Evolutionary conservation across 441 rosid species (phyloP).

Genomic region (Pelargonium citronellum): DNA sequence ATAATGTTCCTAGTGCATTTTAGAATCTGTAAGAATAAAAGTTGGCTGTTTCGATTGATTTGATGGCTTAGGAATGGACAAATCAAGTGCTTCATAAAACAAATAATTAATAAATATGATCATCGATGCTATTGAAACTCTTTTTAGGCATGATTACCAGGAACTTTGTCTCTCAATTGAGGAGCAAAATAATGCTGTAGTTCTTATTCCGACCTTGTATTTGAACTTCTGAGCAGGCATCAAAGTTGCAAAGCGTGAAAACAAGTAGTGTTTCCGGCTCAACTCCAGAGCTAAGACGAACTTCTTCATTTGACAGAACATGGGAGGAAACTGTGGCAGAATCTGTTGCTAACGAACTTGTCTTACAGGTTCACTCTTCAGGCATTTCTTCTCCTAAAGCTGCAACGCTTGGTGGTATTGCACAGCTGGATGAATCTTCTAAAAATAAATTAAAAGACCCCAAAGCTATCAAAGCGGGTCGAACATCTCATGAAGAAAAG

Average conservation of each 20-base stretch:
- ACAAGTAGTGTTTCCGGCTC: slow-evolving; percentile 38
- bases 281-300: slow-evolving; percentile 66
- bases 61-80: slow-evolving; percentile 1
- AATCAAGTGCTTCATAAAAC: slow-evolving; percentile 12
- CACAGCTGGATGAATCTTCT: slow-evolving; percentile 69
- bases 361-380: slow-evolving; percentile 58
- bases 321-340: slow-evolving; percentile 98
- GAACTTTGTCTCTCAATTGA: slow-evolving; percentile 4
- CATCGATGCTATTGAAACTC: not conserved
- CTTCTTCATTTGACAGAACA: slow-evolving; percentile 87
- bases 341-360: slow-evolving; percentile 84
- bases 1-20: not conserved
- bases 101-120: not conserved
- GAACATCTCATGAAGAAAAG: slow-evolving; percentile 82
- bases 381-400: slow-evolving; percentile 41
- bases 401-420: slow-evolving; percentile 40
- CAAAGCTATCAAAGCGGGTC: slow-evolving; percentile 56
- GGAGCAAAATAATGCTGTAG: not conserved
- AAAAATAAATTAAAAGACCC: slow-evolving; percentile 62
- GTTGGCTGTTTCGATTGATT: not conserved
- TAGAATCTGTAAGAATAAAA: not conserved
- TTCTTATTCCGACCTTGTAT: not conserved
- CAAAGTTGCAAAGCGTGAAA: slow-evolving; percentile 40
- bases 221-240: slow-evolving; percentile 31
- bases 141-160: not conserved